Conservation (phyloP, 495 filamentous ascomycete genomes). For the Daldinia caldariorum region DNA sequence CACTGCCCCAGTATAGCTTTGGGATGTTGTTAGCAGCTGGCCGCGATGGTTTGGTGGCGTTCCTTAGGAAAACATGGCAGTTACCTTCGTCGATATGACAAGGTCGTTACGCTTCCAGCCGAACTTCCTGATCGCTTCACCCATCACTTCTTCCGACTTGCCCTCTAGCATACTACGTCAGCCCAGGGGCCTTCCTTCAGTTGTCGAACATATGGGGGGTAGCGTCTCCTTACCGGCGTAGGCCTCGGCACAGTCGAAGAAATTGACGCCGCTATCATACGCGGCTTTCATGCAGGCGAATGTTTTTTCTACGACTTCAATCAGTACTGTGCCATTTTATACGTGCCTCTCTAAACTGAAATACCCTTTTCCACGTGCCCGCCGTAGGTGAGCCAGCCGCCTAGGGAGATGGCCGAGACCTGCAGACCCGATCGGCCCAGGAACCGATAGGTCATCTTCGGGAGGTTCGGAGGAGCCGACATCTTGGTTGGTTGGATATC, state of each 20-base stretch:
- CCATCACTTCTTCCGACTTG: conserved; percentile 78
- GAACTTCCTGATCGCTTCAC: conserved; percentile 71
- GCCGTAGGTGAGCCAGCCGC: conserved; percentile 81
- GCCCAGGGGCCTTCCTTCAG: neutral
- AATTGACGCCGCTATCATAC: conserved; percentile 80
- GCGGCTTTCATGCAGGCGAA: conserved; percentile 78
- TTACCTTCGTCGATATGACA: conserved; percentile 85
- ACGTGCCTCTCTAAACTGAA: conserved; percentile 3
- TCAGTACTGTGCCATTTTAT: neutral
- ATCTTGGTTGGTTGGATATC: conserved; percentile 31
- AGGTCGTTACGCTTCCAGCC: conserved; percentile 83
- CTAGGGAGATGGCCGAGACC: conserved; percentile 77
- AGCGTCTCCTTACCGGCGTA: conserved; percentile 59
- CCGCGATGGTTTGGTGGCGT: neutral
- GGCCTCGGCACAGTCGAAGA: conserved; percentile 72
- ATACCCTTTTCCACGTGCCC: conserved; percentile 76
- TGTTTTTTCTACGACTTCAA: conserved; percentile 62
- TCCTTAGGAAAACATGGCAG: neutral
- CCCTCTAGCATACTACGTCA: conserved; percentile 52
- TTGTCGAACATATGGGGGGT: neutral
- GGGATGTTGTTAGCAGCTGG: neutral
- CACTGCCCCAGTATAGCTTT: conserved; percentile 67
- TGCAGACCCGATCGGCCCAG: conserved; percentile 79
- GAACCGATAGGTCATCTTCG: conserved; percentile 78
- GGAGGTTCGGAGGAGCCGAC: conserved; percentile 56